These are phyloP conservation scores for Crotalaria pallida DNA, from an alignment of 306 rosid genomes.

Conservation along the genomic window DNA sequence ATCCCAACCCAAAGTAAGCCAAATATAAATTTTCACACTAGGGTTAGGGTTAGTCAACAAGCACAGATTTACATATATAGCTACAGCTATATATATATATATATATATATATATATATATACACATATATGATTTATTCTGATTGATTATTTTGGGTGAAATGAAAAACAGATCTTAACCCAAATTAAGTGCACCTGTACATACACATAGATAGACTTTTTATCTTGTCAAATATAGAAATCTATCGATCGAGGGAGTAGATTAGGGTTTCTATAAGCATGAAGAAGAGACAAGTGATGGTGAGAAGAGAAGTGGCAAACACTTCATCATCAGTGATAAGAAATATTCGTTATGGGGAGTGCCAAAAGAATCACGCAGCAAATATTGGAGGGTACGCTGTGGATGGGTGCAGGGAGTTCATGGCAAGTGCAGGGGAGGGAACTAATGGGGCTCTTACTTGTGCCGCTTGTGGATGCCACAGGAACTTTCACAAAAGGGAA, in stretches of 20 bases:
- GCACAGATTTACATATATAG: neutral
- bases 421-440: conserved; percentile 52
- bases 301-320: conserved; percentile 41
- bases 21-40: conserved; percentile 32
- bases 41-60: conserved; percentile 64
- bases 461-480: conserved; percentile 71
- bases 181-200: neutral
- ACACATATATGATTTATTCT: neutral
- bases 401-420: conserved; percentile 70
- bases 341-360: conserved; percentile 58
- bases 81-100: neutral
- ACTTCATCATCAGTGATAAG: conserved; percentile 59
- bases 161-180: neutral
- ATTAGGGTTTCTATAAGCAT: conserved; percentile 32
- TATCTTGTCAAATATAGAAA: neutral
- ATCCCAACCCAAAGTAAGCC: conserved; percentile 22
- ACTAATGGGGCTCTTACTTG: conserved; percentile 43
- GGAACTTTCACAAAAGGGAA: conserved; percentile 58
- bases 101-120: neutral
- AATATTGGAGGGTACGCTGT: conserved; percentile 67
- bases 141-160: neutral
- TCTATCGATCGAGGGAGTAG: neutral
- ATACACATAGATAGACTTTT: too few relatives aligned
- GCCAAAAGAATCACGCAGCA: conserved; percentile 75
- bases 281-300: conserved; percentile 79